Evolutionary conservation across 306 rosid genomes (phyloP), one percentile per base, ranked within the genome.

Genomic region (Quillaja saponaria): DNA sequence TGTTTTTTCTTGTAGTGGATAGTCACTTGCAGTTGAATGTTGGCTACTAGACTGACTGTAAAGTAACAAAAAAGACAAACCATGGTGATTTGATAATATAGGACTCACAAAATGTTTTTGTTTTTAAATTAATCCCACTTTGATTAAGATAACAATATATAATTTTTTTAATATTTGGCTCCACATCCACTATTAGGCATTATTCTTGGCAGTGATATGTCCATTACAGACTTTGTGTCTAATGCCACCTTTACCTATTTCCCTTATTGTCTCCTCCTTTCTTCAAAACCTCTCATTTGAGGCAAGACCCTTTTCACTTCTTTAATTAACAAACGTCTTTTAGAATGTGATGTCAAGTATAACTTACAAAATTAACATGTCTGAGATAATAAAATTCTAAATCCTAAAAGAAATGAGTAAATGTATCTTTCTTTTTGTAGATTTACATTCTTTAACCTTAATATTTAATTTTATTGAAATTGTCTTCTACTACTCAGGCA

Each of bases 401-500:
- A 76, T 72, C 63, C 68, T 3, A 65, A 75, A 79, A 68, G 77
- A 68, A 76, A 60, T 71, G 67, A 67, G 75, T 64, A 88, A 78
- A 69, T 82, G 71, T 42, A 48, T 55, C 79, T 65, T 72, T 44
- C 79, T 73, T 67, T 76, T 61, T 35, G 51, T 34, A 72, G 49
- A 52, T 62, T 73, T 70, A 20, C 51, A 61, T 48, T 50, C 40
- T 48, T 45, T 28, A 70, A 37, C 46, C 39, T 19, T 9, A n/a
- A 58, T 50, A 53, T 57, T 68, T 48, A 50, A 66, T 76, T 80
- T 54, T 71, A 64, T 63, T 67, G 13, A 55, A 50, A 50, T 80
- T 89, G 96, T 89, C 95, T 71, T 58, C 72, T 81, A 39, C 75
- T 64, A 86, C 91, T 89, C 85, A 84, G 31, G 31, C 31, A 25